Evolutionary conservation across 192 early-diverging fungal genomes (phyloP), one percentile per base, ranked within the genome.

Genomic region (Coemansia javaensis): DNA sequence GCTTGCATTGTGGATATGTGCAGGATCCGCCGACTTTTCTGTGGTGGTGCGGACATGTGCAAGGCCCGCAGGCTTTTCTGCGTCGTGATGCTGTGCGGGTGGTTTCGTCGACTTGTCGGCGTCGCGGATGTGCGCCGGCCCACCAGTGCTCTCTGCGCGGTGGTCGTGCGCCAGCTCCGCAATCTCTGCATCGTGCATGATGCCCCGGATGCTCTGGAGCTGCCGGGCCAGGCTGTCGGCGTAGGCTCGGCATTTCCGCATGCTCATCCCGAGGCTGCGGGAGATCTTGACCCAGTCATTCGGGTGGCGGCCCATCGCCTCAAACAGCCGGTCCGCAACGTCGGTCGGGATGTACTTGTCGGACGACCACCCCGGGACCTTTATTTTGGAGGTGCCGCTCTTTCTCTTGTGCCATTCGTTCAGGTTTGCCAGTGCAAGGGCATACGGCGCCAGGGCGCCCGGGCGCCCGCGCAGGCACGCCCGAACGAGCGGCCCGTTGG

Each of bases 271-370:
- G 13, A 66, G 42, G 21, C 56, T 42, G 41, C 54, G 52, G n/a
- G 70, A 66, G 47, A 73, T 52, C 38, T 40, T 37, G 11, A 66
- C 33, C 70, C 70, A 73, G 59, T 73, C 70, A 45, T 58, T 61
- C 20, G 31, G 37, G 32, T 66, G 35, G 16, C 23, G 28, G n/a
- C 31, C 23, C 4, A 73, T 35, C 5, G 70, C 70, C 7, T 57
- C 44, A 3, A 73, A 24, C 36, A 73, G 47, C 47, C 61, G 57
- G 8, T 73, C 59, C 2, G 58, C 53, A 0, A 21, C 33, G 24
- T 61, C 42, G 20, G 33, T 44, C 12, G 59, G 33, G 10, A 38
- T 30, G 10, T 2, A 10, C 1, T 7, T 15, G 18, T 32, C 24
- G 16, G 31, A 10, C n/a, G 25, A 12, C 8, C 22, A 16, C 18